Base-by-base conservation (phyloP, 164 flowering plant genomes). In the Cinnamomum micranthum region DNA sequence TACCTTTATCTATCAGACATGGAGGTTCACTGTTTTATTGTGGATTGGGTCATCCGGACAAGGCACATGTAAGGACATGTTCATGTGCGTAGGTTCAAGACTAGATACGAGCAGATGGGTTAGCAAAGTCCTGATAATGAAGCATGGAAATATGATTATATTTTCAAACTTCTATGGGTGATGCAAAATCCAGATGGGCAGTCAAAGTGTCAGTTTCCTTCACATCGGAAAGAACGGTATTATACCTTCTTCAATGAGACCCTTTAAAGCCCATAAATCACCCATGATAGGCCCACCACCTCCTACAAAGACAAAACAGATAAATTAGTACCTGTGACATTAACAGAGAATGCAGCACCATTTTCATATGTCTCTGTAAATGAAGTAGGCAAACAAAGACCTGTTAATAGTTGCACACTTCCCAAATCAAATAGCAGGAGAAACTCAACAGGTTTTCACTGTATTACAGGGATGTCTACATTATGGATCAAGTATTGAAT, bases 261-360 rank as follows among this genome's bases (percentile, higher is more conserved):
- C 99, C 83, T 96, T 96, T 79, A 96, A 75, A 74, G 98, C 99
- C 99, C 99, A 96, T 64, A 96, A 87, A 81, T 96, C 99, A 69
- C 97, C 97, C 99, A 96, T 91, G 71, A 94, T 94, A 72, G 97
- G 91, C 63, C 99, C 99, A 73, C 98, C 97, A 73, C 93, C 97
- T 73, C 98, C 99, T 96, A 77, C 68, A 63, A 77, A 80, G 71
- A n/a, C 63, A 23, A 67, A 31, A 59, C 50, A 59, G 19, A 59
- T 59, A 28, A 71, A 50, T 31, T 17, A 33, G 17, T 13, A 10
- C 28, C 28, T 4, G 28, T 11, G 28, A 64, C 28, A 0, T 25
- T 64, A 23, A 64, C 24, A 14, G 17, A 22, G 67, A 64, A 23
- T 9, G 64, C 11, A 64, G 2, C 15, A 64, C 12, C 24, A 25